Percentiles rank a stretch among this genome's conserved stretches.
Conservation (phyloP, 805 yeast species). For the Yarrowia osloensis region DNA sequence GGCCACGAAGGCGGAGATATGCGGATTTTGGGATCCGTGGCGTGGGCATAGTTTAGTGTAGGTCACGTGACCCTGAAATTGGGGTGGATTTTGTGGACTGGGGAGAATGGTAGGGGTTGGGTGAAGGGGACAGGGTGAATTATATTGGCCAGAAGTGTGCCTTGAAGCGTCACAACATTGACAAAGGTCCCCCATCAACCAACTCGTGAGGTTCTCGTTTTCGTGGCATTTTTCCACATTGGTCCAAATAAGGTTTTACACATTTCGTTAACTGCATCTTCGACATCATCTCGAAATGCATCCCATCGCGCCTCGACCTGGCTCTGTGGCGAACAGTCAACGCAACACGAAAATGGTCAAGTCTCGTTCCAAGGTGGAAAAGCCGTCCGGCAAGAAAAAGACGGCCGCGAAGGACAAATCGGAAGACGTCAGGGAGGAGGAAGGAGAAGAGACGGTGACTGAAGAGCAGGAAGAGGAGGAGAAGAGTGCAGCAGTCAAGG, state of each 20-base stretch:
- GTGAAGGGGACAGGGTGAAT: no score
- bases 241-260: not conserved
- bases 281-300: not conserved
- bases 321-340: not conserved
- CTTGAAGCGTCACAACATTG: no score
- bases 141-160: no score
- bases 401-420: not conserved
- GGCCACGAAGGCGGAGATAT: constrained; percentile 29
- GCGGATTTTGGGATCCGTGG: not conserved
- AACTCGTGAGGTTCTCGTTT: no score
- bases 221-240: not conserved
- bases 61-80: constrained; percentile 17
- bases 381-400: not conserved
- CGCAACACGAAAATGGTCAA: not conserved
- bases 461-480: not conserved
- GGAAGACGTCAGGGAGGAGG: not conserved
- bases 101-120: no score
- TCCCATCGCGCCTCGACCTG: not conserved
- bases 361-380: constrained; percentile 7
- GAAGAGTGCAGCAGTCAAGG: not conserved
- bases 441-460: not conserved
- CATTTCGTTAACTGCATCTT: not conserved
- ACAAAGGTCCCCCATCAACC: no score
- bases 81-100: not conserved
- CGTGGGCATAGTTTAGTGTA: not conserved